Evolutionary conservation across 805 yeast species (phyloP), one percentile per base, ranked within the genome.

Genomic region (Barnettozyma botsteinii): DNA sequence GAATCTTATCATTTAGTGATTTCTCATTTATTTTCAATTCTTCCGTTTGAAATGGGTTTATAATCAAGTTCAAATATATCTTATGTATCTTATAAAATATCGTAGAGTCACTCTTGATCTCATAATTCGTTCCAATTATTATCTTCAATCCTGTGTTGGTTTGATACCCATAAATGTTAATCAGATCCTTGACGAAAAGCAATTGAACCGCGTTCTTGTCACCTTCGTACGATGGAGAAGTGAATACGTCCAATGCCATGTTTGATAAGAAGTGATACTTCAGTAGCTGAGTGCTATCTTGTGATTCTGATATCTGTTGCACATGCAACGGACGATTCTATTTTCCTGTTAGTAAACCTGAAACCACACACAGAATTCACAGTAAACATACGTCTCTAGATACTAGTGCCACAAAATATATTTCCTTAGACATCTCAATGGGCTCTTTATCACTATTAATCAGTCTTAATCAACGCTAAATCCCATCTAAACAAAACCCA

Each of bases 191-290:
- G 4, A 79, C 73, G 55, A 81, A 79, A 26, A 82, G 61, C 21
- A 82, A 60, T 7, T 49, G 41, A 4, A 51, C 49, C 15, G 70
- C 61, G 34, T 61, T 65, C 9, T 55, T 55, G 13, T 53, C 61
- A 0, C 78, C 76, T 23, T 60, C 60, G 39, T 64, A 64, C 14
- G 58, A 62, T 5, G 72, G 67, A 3, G 83, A 74, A 25, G 78
- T 67, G 52, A 82, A 79, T 17, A 80, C 72, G 56, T 82, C 89
- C 19, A 82, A 61, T 5, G 87, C 78, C 82, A 82, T 81, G 54
- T 82, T 86, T n/a, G 85, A 73, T 23, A 82, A 63, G 49, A 81
- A 81, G 52, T 82, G 79, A 61, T 77, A 80, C 49, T 80, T 77
- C 23, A 81, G 61, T 7, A 40, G 24, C 14, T 46, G 45, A 9